Percentiles rank a stretch among this genome's conserved stretches.
phyloP scores from a whole-genome alignment of 2,329 filamentous ascomycete genomes.

The Macroventuria anomochaeta region DNA sequence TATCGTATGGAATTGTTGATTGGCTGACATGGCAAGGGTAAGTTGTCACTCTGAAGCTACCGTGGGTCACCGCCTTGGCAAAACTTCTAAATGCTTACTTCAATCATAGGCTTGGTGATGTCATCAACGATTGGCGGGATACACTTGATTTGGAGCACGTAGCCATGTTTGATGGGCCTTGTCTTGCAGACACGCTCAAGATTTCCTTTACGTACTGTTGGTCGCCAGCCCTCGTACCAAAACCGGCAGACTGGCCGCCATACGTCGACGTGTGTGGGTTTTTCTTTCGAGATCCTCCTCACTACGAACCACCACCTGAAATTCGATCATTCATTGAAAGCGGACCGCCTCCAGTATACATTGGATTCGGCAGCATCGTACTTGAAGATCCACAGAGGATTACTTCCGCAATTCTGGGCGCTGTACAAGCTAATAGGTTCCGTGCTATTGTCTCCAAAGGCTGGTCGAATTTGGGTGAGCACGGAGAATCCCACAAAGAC shows the following conservation, averaged over 20 bases:
- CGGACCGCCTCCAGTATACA: slow-evolving; percentile 60
- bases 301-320: slow-evolving; percentile 50
- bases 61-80: too few relatives aligned
- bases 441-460: slow-evolving; percentile 63
- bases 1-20: slow-evolving; percentile 47
- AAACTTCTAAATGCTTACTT: too few relatives aligned
- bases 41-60: neutral
- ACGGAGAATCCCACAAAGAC: slow-evolving; percentile 32
- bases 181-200: slow-evolving; percentile 45
- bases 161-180: slow-evolving; percentile 39
- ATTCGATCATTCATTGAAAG: slow-evolving; percentile 54
- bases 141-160: slow-evolving; percentile 25
- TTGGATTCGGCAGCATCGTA: slow-evolving; percentile 65
- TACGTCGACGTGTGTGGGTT: slow-evolving; percentile 52
- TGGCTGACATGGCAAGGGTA: slow-evolving; percentile 6
- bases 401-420: slow-evolving; percentile 57
- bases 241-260: slow-evolving; percentile 26
- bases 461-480: slow-evolving; percentile 47
- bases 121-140: slow-evolving; percentile 54
- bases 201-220: slow-evolving; percentile 56
- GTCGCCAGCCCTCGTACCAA: slow-evolving; percentile 48
- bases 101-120: slow-evolving; percentile 27
- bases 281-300: slow-evolving; percentile 50
- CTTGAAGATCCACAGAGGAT: slow-evolving; percentile 56
- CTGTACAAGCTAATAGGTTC: slow-evolving; percentile 44